Conservation (phyloP, 108 stramenopile genomes). For the Cyclotella cryptica region DNA sequence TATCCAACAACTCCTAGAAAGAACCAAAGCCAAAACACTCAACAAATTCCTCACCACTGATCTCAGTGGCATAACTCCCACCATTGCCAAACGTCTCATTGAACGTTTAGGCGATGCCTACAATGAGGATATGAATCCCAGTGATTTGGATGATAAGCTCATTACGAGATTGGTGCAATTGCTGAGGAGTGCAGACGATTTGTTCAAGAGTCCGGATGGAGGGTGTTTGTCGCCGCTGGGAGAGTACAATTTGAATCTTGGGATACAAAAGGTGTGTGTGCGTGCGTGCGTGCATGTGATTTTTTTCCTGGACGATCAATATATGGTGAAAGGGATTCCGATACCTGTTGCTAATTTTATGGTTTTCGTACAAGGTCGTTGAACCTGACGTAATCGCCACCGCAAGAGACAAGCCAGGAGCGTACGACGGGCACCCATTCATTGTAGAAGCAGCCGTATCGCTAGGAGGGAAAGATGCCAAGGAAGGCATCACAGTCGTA, state of each 20-base stretch:
- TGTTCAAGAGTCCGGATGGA: constrained; percentile 93
- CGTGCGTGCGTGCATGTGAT: too few species aligned
- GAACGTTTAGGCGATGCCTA: constrained; percentile 64
- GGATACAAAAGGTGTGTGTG: constrained; percentile 82
- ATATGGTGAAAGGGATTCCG: too few species aligned
- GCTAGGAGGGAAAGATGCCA: constrained; percentile 90
- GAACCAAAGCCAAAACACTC: constrained; percentile 75
- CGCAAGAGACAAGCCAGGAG: constrained; percentile 70
- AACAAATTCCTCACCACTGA: constrained; percentile 79
- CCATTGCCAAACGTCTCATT: constrained; percentile 72
- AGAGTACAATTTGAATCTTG: constrained; percentile 97
- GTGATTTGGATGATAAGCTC: constrained; percentile 66
- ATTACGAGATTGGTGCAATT: constrained; percentile 89
- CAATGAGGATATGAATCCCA: constrained; percentile 60
- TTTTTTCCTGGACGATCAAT: neutral
- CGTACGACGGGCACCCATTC: constrained; percentile 96
- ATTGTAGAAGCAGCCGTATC: constrained; percentile 96
- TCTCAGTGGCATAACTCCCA: constrained; percentile 68
- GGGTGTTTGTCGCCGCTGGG: constrained; percentile 92
- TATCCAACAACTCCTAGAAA: constrained; percentile 90
- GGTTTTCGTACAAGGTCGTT: constrained; percentile 52
- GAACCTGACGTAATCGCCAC: constrained; percentile 91
- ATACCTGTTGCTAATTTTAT: too few species aligned
- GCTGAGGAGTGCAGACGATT: constrained; percentile 68
- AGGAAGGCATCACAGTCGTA: constrained; percentile 93